Evolutionary conservation across 805 yeast genomes (phyloP).

Genomic region (Saturnispora saitoi): DNA sequence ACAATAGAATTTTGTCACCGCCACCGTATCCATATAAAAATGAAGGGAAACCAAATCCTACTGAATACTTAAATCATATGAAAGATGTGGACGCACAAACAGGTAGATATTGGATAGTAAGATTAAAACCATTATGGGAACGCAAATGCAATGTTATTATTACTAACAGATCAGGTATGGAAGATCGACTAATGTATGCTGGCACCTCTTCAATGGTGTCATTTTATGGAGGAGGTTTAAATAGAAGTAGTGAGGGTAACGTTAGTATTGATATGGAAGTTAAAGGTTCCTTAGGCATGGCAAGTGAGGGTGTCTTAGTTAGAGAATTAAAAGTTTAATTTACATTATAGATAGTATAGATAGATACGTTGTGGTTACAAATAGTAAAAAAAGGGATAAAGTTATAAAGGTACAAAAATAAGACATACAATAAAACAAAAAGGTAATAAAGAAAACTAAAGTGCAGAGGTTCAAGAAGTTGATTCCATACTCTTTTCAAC

Average conservation of each 20-base stretch:
- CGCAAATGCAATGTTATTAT: slow-evolving; percentile 34
- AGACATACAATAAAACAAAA: background rate
- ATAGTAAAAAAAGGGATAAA: background rate
- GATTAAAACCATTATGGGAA: slow-evolving; percentile 35
- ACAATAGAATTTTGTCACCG: slow-evolving; percentile 7
- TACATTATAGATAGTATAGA: background rate
- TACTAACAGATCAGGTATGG: slow-evolving; percentile 76
- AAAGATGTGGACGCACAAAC: slow-evolving; percentile 21
- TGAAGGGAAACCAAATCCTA: background rate
- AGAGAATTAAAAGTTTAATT: slow-evolving; percentile 36
- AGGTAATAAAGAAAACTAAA: too few species aligned
- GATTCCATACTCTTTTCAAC: too few species aligned
- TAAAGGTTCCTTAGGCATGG: slow-evolving; percentile 51
- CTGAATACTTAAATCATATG: slow-evolving; percentile 10
- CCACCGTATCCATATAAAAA: slow-evolving; percentile 1
- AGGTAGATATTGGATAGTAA: slow-evolving; percentile 55
- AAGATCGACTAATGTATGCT: slow-evolving; percentile 56
- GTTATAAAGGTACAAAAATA: background rate
- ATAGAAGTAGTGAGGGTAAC: slow-evolving; percentile 18
- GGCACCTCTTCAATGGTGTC: slow-evolving; percentile 54
- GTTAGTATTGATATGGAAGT: slow-evolving; percentile 38
- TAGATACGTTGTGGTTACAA: background rate
- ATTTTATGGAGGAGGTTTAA: slow-evolving; percentile 36
- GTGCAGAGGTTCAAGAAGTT: too few species aligned
- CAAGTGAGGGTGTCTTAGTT: slow-evolving; percentile 53